phyloP scores from a whole-genome alignment of 169 alveolate genomes.

The Prorocentrum cordatum region DNA sequence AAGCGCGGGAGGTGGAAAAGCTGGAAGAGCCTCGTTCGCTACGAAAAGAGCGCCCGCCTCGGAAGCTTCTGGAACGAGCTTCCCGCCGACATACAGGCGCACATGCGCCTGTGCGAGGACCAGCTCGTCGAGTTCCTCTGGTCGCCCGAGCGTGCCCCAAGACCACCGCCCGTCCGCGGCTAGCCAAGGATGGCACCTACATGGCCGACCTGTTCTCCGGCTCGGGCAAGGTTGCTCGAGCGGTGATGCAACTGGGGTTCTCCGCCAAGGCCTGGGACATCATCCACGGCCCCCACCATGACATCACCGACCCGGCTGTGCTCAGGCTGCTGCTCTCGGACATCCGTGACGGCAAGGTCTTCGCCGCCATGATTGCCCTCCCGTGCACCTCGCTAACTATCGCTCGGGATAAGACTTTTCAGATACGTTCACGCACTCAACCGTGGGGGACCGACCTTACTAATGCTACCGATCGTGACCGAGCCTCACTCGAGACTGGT shows the following conservation, averaged over 20 bases:
- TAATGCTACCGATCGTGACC: background rate
- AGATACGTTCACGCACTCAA: background rate
- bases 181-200: background rate
- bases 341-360: background rate
- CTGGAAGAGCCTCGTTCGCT: background rate
- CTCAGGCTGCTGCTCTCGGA: background rate
- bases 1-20: background rate
- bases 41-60: slow-evolving; percentile 12
- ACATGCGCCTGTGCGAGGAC: background rate
- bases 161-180: background rate
- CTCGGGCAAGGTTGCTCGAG: background rate
- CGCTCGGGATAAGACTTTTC: background rate
- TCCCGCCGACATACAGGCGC: background rate
- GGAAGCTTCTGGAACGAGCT: background rate
- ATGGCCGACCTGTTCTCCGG: background rate
- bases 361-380: background rate
- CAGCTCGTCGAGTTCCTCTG: background rate
- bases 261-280: background rate
- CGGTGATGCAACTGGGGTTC: background rate
- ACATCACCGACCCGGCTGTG: background rate
- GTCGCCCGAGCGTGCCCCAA: background rate
- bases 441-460: background rate
- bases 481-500: background rate
- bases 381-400: background rate
- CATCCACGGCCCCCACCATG: background rate